Conservation (phyloP, 148 eudicot species). For the Vaccinium macrocarpon region DNA sequence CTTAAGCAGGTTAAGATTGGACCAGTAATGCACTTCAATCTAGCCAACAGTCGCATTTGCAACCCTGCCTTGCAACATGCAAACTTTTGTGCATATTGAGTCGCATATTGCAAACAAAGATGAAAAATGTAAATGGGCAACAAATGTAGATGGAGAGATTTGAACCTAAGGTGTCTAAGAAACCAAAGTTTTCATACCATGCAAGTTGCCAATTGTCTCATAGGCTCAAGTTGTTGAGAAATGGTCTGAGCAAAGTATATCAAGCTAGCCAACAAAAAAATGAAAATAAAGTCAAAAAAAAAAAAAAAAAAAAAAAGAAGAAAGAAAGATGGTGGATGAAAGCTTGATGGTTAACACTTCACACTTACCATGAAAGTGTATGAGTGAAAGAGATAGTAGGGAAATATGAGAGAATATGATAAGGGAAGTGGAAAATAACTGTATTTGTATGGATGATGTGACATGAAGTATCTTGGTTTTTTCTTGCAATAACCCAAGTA, state of each 20-base stretch:
- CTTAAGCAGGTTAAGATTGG: neutral
- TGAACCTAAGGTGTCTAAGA: neutral
- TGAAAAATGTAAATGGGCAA: neutral
- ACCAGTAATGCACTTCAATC: neutral
- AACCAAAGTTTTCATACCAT: neutral
- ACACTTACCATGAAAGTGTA: neutral
- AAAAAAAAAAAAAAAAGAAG: neutral
- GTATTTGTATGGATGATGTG: no score
- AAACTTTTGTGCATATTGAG: neutral
- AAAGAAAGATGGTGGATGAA: neutral
- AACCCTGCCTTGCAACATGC: neutral
- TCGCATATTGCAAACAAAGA: neutral
- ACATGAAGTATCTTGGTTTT: no score
- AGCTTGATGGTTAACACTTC: neutral
- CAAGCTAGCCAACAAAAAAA: neutral
- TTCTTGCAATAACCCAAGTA: neutral
- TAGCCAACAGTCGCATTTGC: neutral
- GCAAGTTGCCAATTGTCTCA: neutral
- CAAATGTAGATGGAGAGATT: neutral
- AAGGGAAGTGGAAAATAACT: neutral
- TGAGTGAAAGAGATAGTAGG: neutral
- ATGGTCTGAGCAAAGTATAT: neutral
- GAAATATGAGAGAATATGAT: neutral
- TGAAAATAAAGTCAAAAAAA: neutral
- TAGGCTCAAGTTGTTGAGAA: neutral